Conservation (phyloP, 331 rosid genomes). For the Spiraea crenata region DNA sequence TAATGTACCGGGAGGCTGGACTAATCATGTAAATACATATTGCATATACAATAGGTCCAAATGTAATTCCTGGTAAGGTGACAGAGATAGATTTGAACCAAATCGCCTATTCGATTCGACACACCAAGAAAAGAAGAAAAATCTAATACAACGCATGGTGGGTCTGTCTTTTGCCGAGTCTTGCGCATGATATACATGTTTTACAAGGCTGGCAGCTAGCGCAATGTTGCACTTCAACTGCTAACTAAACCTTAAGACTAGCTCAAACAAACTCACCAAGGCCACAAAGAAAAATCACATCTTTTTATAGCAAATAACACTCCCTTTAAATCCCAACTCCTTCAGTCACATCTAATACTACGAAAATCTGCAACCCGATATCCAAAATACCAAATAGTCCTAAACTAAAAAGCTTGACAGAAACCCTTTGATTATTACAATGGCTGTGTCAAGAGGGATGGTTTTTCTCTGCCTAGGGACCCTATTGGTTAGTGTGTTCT, state of each 20-base stretch:
- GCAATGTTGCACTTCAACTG: conserved; percentile 6
- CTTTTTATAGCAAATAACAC: conserved; percentile 22
- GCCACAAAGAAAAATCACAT: background rate
- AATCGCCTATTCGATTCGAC: too few relatives aligned
- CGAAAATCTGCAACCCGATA: background rate
- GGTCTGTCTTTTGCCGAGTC: too few relatives aligned
- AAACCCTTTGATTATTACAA: background rate
- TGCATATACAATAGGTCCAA: too few relatives aligned
- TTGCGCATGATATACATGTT: too few relatives aligned
- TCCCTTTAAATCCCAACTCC: conserved; percentile 18
- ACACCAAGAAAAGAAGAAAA: background rate
- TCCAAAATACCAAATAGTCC: background rate
- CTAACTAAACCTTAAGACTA: conserved; percentile 29
- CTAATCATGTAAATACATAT: too few relatives aligned
- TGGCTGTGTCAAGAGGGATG: conserved; percentile 30
- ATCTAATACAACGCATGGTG: background rate
- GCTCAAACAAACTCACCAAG: conserved; percentile 27
- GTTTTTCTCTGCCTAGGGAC: conserved; percentile 22
- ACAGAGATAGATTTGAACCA: too few relatives aligned
- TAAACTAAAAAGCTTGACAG: background rate
- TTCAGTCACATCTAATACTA: background rate
- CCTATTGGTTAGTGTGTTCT: conserved; percentile 23
- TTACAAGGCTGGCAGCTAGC: conserved; percentile 7
- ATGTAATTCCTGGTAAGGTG: too few relatives aligned
- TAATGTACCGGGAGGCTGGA: too few relatives aligned